Evolutionary conservation across 2,329 filamentous ascomycete species (phyloP).

Genomic region (Aspergillus cejpii): DNA sequence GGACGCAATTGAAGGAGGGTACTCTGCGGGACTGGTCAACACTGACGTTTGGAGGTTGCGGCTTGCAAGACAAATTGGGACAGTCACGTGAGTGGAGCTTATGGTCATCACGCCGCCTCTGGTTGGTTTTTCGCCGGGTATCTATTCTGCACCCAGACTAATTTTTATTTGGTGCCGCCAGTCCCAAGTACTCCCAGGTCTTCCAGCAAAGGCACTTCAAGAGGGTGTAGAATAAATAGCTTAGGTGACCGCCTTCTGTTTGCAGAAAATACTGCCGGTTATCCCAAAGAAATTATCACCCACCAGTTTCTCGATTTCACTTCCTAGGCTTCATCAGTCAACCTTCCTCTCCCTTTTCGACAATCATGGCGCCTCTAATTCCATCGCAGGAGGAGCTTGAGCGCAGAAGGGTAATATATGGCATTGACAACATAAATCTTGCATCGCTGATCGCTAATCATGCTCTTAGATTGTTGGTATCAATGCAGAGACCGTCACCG

Average conservation of each 20-base stretch:
- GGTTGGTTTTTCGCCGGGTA: slow-evolving; percentile 23
- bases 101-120: slow-evolving; percentile 32
- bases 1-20: slow-evolving; percentile 33
- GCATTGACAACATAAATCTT: slow-evolving; percentile 5
- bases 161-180: background rate
- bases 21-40: slow-evolving; percentile 28
- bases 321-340: slow-evolving; percentile 19
- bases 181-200: no score
- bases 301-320: slow-evolving; percentile 25
- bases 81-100: slow-evolving; percentile 31
- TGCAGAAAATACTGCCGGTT: slow-evolving; percentile 25
- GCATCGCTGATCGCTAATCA: slow-evolving; percentile 12
- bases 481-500: slow-evolving; percentile 81
- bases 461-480: slow-evolving; percentile 67
- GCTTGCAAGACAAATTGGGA: slow-evolving; percentile 29
- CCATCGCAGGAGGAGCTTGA: slow-evolving; percentile 40
- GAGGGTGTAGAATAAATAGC: slow-evolving; percentile 16
- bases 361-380: slow-evolving; percentile 40
- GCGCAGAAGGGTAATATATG: slow-evolving; percentile 36
- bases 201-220: background rate
- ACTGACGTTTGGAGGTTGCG: slow-evolving; percentile 29
- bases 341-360: slow-evolving; percentile 12
- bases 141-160: slow-evolving; percentile 17
- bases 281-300: slow-evolving; percentile 29
- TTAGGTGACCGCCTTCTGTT: slow-evolving; percentile 22